Evolutionary conservation across 768 basidiomycete species (phyloP), one percentile per base, ranked within the genome.

Genomic region (Fistulinella prunicolor): DNA sequence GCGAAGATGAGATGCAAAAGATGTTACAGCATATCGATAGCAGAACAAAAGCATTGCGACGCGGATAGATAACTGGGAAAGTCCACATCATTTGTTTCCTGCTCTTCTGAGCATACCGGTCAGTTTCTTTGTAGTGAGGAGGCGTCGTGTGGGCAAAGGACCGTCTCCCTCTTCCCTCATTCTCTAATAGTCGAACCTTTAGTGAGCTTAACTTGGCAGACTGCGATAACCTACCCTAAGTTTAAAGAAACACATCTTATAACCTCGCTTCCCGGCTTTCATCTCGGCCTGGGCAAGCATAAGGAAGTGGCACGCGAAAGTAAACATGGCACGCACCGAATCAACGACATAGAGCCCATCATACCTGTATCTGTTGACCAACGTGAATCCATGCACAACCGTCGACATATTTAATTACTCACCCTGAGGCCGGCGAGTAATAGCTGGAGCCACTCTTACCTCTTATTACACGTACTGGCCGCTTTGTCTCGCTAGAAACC

Each of bases 391-490:
- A 35, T 22, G 26, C 12, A 29, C 17, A 19, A 20, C 32, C 6
- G 24, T 22, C 16, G 9, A 40, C 8, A 17, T 24, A 12, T 14
- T 6, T 9, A 16, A 12, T 32, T 1, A 20, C 58, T 53, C 35
- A 69, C 67, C 65, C 67, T 17, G 17, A 10, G 1, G 17, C 0
- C 0, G 65, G 65, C 4, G 67, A 35, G 29, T 61, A 67, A 42
- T 16, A 21, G 30, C 38, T 63, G 1, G n/a, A 4, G 0, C 24
- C 10, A 17, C 38, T 58, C 21, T 20, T 56, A 20, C 73, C 73
- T n/a, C 73, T 62, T 23, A 72, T 37, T 10, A 74, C 73, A 36
- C 73, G 66, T 1, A 74, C 70, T 0, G 70, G 72, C 16, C 56
- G 58, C 26, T 48, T 57, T 1, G 59, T 70, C 16, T 45, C 0